These are phyloP conservation scores for Penstemon davidsonii DNA, from an alignment of 257 asterid genomes.

Conservation along the genomic window DNA sequence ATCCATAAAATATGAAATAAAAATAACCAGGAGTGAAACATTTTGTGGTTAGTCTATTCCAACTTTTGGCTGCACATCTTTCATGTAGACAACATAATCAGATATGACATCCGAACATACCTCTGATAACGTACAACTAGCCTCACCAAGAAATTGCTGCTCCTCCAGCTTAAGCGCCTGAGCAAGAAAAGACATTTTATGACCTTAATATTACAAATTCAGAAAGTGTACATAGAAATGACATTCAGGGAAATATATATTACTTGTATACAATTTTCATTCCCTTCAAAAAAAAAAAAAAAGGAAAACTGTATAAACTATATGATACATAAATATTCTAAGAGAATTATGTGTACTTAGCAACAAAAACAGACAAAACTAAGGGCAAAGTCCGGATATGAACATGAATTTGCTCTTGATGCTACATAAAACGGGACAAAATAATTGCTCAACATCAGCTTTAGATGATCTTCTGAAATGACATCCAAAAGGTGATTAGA, in stretches of 20 bases:
- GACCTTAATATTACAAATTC: neutral
- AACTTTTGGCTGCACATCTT: constrained; percentile 14
- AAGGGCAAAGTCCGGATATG: neutral
- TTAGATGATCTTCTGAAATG: neutral
- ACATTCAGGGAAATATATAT: constrained; percentile 3
- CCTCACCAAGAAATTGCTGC: constrained; percentile 98
- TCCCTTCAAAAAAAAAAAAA: neutral
- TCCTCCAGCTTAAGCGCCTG: constrained; percentile 78
- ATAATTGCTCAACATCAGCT: constrained; percentile 1
- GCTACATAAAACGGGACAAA: neutral
- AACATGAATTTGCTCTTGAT: neutral
- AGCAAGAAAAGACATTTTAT: constrained; percentile 23
- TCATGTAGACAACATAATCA: constrained; percentile 14
- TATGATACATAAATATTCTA: neutral
- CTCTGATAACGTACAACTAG: constrained; percentile 82
- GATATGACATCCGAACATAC: constrained; percentile 41
- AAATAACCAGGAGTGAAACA: constrained; percentile 16
- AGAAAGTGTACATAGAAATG: constrained; percentile 19
- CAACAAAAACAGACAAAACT: neutral
- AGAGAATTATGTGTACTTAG: constrained; percentile 1
- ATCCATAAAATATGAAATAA: constrained; percentile 13
- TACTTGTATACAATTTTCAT: constrained; percentile 18
- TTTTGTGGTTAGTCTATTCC: constrained; percentile 14
- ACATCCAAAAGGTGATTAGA: neutral
- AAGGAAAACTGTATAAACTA: constrained; percentile 23